These are phyloP conservation scores for Juglanconis oblonga DNA, from an alignment of 2,329 filamentous ascomycete genomes.

Conservation along the genomic window DNA sequence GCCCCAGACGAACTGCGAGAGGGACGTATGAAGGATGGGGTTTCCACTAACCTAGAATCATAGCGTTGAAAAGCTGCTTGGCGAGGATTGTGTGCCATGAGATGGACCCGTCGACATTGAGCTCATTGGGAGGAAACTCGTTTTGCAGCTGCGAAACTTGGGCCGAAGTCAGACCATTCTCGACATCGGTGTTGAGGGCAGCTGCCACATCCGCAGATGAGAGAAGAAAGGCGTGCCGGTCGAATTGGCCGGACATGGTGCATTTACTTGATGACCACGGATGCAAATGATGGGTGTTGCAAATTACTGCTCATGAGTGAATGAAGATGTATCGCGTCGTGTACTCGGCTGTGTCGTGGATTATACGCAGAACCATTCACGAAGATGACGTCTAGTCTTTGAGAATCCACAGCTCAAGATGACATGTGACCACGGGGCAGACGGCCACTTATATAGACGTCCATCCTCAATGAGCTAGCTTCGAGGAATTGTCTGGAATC, in stretches of 20 bases:
- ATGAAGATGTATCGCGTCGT: neutral
- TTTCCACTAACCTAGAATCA: slow-evolving; percentile 61
- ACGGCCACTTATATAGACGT: slow-evolving; percentile 12
- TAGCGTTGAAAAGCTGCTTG: slow-evolving; percentile 73
- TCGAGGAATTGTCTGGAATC: slow-evolving; percentile 1
- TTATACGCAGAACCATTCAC: neutral
- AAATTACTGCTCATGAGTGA: neutral
- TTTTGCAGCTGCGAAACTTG: slow-evolving; percentile 58
- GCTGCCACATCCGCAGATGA: slow-evolving; percentile 59
- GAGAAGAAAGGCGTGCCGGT: slow-evolving; percentile 60
- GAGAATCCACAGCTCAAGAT: neutral
- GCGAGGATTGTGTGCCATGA: slow-evolving; percentile 70
- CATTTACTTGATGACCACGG: slow-evolving; percentile 9
- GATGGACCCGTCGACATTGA: slow-evolving; percentile 66
- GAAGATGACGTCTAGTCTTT: neutral
- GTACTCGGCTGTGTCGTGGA: neutral
- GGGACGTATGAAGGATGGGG: neutral
- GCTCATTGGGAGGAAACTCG: slow-evolving; percentile 65
- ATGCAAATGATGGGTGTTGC: neutral
- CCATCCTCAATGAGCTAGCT: neutral
- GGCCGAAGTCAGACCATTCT: slow-evolving; percentile 61
- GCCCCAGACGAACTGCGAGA: slow-evolving; percentile 28
- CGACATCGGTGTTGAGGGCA: slow-evolving; percentile 60
- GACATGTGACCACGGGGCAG: slow-evolving; percentile 3
- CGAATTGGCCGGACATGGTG: slow-evolving; percentile 44